phyloP scores from a whole-genome alignment of 2,329 filamentous ascomycete species.

The Cryphonectria japonica region DNA sequence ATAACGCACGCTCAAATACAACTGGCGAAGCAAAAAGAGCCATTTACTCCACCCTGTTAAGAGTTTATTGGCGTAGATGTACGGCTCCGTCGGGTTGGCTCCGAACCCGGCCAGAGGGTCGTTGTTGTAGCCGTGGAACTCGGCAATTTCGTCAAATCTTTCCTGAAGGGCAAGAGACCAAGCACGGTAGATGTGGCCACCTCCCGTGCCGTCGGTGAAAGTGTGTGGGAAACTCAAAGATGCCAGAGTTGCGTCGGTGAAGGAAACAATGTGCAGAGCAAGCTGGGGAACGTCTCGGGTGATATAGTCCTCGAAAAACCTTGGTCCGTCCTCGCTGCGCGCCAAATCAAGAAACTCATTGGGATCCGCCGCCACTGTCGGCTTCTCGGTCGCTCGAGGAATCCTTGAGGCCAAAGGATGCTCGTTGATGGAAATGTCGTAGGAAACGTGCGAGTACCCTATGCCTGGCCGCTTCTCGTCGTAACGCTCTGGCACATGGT shows the following conservation, averaged over 20 bases:
- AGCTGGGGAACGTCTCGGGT: background rate
- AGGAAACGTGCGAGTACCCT: background rate
- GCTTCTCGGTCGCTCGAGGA: background rate
- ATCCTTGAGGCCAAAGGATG: background rate
- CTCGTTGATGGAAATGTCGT: background rate
- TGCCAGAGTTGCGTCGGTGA: background rate
- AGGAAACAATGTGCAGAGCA: background rate
- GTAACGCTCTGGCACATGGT: background rate
- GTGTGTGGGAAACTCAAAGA: background rate
- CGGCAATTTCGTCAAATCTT: background rate
- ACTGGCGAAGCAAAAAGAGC: background rate
- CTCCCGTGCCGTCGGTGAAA: background rate
- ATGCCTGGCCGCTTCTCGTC: background rate
- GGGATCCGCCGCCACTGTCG: background rate
- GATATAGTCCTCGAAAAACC: background rate
- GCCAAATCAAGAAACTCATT: background rate
- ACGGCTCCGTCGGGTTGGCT: background rate
- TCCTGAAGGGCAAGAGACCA: background rate
- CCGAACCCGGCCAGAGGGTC: background rate
- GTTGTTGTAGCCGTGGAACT: background rate
- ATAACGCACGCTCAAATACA: background rate
- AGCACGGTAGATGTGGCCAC: background rate
- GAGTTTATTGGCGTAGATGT: background rate
- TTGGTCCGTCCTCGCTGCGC: background rate
- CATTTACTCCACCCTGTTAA: background rate